A percentile compares a stretch with the other conserved stretches of the same genome.
These are phyloP conservation scores for Aspergillus costaricaensis DNA, from an alignment of 2,329 filamentous ascomycete genomes.

Conservation along the genomic window DNA sequence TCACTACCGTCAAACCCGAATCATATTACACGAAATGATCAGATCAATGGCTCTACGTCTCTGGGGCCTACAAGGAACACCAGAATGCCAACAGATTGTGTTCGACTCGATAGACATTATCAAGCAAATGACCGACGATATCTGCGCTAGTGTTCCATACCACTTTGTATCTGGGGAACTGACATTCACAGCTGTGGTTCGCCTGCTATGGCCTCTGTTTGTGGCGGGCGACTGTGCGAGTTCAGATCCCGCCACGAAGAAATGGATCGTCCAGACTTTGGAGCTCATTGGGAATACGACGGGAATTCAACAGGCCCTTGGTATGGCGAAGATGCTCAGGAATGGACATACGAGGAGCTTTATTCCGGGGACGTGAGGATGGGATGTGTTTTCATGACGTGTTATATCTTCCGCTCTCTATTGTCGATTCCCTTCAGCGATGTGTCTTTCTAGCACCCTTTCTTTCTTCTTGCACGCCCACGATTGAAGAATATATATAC, in stretches of 20 bases:
- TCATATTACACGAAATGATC: no score
- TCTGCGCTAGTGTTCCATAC: conserved; percentile 24
- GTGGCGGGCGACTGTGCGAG: conserved; percentile 13
- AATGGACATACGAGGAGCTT: background rate
- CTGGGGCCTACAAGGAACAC: conserved; percentile 16
- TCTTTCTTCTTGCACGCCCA: no score
- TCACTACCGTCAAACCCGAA: no score
- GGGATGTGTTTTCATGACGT: no score
- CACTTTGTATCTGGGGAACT: conserved; percentile 14
- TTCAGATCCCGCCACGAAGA: background rate
- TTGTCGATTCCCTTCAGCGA: no score
- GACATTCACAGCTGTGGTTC: conserved; percentile 12
- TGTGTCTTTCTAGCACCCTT: no score
- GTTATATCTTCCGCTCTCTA: no score
- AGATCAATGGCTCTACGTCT: background rate
- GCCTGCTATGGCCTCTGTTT: conserved; percentile 23
- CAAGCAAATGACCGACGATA: conserved; percentile 15
- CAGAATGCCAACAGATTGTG: background rate
- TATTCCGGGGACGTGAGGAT: background rate
- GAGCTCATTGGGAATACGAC: background rate
- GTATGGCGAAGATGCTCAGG: background rate
- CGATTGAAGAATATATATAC: no score
- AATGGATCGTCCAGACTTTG: conserved; percentile 1
- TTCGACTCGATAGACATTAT: background rate
- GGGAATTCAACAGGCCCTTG: background rate